These are phyloP conservation scores for Populus davidiana DNA, from an alignment of 345 rosid species.

Conservation along the genomic window DNA sequence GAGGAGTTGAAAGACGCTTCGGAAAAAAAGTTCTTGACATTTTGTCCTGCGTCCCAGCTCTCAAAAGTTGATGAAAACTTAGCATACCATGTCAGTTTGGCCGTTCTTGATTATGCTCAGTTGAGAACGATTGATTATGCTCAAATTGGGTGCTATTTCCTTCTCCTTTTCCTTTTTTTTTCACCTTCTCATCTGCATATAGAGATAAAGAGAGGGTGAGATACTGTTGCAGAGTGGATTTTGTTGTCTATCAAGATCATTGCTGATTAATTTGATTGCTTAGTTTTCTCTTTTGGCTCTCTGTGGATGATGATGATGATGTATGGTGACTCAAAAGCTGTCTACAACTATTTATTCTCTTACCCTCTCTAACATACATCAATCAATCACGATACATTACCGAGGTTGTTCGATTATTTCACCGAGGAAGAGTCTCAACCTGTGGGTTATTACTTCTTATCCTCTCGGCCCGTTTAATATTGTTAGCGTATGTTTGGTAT, in stretches of 20 bases:
- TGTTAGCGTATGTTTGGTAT: too few species aligned
- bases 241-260: constrained; percentile 8
- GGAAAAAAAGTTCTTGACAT: neutral
- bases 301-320: constrained; percentile 21
- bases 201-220: constrained; percentile 39
- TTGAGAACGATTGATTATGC: neutral
- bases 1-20: neutral
- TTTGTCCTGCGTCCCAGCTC: neutral
- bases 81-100: neutral
- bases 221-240: constrained; percentile 14
- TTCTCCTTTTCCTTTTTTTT: neutral
- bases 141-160: neutral
- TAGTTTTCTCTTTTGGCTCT: constrained; percentile 6
- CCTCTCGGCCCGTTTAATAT: neutral
- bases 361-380: neutral
- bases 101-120: neutral
- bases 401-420: constrained; percentile 15
- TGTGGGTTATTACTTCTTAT: neutral
- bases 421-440: constrained; percentile 13
- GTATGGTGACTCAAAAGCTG: constrained; percentile 21
- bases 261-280: constrained; percentile 13
- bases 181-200: constrained; percentile 27
- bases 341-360: neutral
- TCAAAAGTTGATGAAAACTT: neutral
- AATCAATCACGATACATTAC: constrained; percentile 2